phyloP scores from a whole-genome alignment of 495 filamentous ascomycete genomes.

The Penicillium parvum region DNA sequence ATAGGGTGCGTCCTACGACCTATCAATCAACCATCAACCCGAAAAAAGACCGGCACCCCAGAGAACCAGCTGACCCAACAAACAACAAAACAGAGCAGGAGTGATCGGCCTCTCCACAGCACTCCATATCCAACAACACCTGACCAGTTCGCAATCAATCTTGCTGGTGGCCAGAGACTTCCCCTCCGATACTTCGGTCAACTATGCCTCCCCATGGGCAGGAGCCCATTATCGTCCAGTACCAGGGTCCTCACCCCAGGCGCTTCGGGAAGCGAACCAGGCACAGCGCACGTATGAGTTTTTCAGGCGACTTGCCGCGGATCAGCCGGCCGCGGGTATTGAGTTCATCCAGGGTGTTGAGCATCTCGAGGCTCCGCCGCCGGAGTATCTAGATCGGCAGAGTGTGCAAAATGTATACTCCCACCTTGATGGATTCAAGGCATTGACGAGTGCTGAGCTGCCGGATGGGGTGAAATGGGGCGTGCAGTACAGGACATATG shows the following conservation, averaged over 20 bases:
- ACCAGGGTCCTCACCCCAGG: slow-evolving; percentile 38
- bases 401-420: slow-evolving; percentile 24
- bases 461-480: slow-evolving; percentile 51
- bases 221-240: slow-evolving; percentile 59
- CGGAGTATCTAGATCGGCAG: slow-evolving; percentile 36
- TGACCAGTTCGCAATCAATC: slow-evolving; percentile 33
- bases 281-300: slow-evolving; percentile 48
- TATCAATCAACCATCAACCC: no score
- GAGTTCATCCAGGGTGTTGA: slow-evolving; percentile 51
- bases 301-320: slow-evolving; percentile 39
- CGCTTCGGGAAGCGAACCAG: slow-evolving; percentile 45
- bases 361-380: slow-evolving; percentile 51
- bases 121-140: slow-evolving; percentile 43
- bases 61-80: slow-evolving; percentile 11
- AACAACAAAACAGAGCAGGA: slow-evolving; percentile 53
- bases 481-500: slow-evolving; percentile 53
- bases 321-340: slow-evolving; percentile 49
- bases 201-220: slow-evolving; percentile 65
- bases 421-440: slow-evolving; percentile 42
- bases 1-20: slow-evolving; percentile 43
- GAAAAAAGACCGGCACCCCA: no score
- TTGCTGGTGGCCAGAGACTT: slow-evolving; percentile 56
- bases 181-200: slow-evolving; percentile 48
- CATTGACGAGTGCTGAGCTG: slow-evolving; percentile 33
- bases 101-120: slow-evolving; percentile 55